phyloP scores from a whole-genome alignment of 1,139 yeast genomes.

The Sugiyamaella novakii region DNA sequence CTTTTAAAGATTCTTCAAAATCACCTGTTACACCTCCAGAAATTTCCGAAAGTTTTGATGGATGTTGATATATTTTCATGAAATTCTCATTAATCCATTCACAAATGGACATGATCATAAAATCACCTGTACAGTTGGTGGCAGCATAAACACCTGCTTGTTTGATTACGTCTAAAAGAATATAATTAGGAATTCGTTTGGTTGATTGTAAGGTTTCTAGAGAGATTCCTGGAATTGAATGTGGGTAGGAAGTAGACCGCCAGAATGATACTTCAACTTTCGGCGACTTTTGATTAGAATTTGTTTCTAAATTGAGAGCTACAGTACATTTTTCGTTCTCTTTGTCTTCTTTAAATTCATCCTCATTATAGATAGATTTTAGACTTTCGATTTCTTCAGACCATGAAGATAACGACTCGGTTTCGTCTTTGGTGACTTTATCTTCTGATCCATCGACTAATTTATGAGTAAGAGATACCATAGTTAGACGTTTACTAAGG shows the following conservation, averaged over 20 bases:
- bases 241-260: constrained; percentile 37
- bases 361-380: constrained; percentile 49
- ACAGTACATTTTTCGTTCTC: constrained; percentile 22
- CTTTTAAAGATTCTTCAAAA: constrained; percentile 16
- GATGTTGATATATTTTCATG: constrained; percentile 59
- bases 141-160: constrained; percentile 45
- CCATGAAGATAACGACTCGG: constrained; percentile 51
- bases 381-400: constrained; percentile 75
- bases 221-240: constrained; percentile 39
- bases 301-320: not conserved
- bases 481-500: constrained; percentile 55
- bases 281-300: not conserved
- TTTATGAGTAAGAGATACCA: constrained; percentile 45
- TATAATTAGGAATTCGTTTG: constrained; percentile 68
- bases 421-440: not conserved
- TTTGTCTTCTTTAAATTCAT: constrained; percentile 18
- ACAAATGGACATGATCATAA: constrained; percentile 62
- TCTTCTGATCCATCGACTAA: constrained; percentile 38
- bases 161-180: constrained; percentile 64
- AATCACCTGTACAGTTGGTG: constrained; percentile 61
- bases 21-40: constrained; percentile 43
- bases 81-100: constrained; percentile 78
- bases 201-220: constrained; percentile 35
- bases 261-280: constrained; percentile 22
- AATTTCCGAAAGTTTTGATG: constrained; percentile 64